A percentile compares a stretch with the other conserved stretches of the same genome.
Conservation (phyloP, 139 green algal species). For the Edaphochlamys debaryana region DNA sequence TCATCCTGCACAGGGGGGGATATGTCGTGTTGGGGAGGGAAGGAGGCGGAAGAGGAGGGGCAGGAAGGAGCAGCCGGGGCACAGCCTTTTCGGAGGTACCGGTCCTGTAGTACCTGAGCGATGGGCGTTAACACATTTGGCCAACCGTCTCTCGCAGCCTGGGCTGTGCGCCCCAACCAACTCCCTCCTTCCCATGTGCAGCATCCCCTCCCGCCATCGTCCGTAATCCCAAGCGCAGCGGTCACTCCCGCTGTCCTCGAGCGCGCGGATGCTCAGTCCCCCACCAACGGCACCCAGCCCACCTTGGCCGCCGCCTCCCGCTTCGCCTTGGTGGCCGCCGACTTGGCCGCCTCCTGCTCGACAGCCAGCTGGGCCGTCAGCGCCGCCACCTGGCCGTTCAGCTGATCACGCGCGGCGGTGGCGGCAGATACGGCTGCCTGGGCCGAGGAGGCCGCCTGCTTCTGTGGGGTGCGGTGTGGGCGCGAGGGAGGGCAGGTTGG, state of each 20-base stretch:
- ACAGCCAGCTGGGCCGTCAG: slow-evolving; percentile 1
- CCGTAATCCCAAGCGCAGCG: neutral
- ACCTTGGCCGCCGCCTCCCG: slow-evolving; percentile 9
- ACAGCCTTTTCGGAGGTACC: neutral
- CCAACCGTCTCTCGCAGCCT: neutral
- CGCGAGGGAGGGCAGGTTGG: neutral
- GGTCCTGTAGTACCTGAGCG: neutral
- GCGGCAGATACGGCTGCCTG: neutral
- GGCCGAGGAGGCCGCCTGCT: neutral
- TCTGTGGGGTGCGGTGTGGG: neutral
- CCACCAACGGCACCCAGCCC: neutral
- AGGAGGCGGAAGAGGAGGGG: neutral
- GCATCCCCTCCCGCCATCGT: neutral
- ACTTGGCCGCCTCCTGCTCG: neutral
- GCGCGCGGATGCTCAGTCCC: too few species aligned
- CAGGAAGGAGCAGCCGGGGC: neutral
- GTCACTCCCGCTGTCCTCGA: too few species aligned
- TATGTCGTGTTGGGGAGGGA: neutral
- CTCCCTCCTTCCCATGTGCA: neutral
- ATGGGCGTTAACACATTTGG: too few species aligned
- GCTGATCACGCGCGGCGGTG: neutral
- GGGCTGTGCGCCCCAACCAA: neutral
- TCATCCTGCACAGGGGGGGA: neutral
- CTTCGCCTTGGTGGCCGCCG: neutral
- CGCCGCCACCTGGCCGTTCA: neutral